phyloP scores from a whole-genome alignment of 2,329 filamentous ascomycete species.

The Pezicula rhizophila region DNA sequence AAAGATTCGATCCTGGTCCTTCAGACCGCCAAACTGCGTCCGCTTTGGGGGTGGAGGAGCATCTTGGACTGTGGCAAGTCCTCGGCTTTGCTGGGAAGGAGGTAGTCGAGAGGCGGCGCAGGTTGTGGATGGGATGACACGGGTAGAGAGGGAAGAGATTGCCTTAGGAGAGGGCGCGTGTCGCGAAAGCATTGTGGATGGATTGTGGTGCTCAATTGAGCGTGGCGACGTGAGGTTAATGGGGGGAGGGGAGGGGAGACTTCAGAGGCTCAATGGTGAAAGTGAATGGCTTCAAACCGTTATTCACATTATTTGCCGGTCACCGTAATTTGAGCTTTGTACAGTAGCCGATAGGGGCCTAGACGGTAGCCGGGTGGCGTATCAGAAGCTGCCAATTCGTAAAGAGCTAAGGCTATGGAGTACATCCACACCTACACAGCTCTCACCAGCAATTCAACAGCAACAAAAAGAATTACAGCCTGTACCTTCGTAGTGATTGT shows the following conservation, averaged over 20 bases:
- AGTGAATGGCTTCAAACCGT: not conserved
- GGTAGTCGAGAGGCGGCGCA: conserved; percentile 20
- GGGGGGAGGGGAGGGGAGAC: conserved; percentile 16
- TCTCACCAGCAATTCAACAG: not conserved
- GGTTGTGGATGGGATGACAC: conserved; percentile 23
- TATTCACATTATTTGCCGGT: not conserved
- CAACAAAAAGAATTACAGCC: too few relatives aligned
- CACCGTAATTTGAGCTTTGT: not conserved
- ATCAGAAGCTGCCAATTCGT: too few relatives aligned
- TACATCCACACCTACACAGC: not conserved
- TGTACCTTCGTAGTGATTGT: conserved; percentile 1
- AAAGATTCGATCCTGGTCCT: conserved; percentile 97
- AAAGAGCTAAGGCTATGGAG: too few relatives aligned
- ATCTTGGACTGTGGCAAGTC: conserved; percentile 78
- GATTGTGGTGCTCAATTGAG: conserved; percentile 29
- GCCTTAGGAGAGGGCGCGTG: conserved; percentile 26
- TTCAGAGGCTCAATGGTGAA: conserved; percentile 4
- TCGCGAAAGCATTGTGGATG: conserved; percentile 30
- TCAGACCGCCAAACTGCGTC: conserved; percentile 75
- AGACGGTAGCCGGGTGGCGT: too few relatives aligned
- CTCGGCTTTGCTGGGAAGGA: conserved; percentile 51
- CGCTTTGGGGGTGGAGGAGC: conserved; percentile 57
- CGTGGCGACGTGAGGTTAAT: conserved; percentile 10
- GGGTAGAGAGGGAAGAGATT: conserved; percentile 23
- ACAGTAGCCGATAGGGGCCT: too few relatives aligned